Conservation (phyloP, 441 rosid genomes). For the Euphorbia schlechtendalii region DNA sequence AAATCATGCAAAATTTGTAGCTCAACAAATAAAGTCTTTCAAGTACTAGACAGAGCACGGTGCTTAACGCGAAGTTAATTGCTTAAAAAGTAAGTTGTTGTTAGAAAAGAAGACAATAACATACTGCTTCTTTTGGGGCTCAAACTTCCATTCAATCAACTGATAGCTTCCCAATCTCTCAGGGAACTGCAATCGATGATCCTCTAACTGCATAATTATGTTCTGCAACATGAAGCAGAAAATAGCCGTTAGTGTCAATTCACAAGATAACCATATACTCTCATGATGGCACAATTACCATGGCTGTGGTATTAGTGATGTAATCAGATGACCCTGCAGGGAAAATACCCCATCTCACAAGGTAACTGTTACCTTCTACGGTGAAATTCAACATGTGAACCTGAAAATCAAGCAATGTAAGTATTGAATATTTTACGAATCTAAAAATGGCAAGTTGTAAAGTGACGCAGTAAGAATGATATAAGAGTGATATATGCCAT, state of each 20-base stretch:
- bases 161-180: slow-evolving; percentile 65
- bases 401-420: slow-evolving; percentile 27
- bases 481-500: neutral
- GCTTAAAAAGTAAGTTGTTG: too few relatives aligned
- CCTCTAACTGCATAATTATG: slow-evolving; percentile 61
- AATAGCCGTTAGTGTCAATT: neutral
- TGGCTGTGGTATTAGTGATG: slow-evolving; percentile 60
- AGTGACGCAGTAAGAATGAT: neutral
- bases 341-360: slow-evolving; percentile 49
- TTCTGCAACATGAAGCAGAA: slow-evolving; percentile 35
- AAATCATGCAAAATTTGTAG: too few relatives aligned
- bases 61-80: too few relatives aligned
- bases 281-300: too few relatives aligned
- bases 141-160: slow-evolving; percentile 69
- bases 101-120: too few relatives aligned
- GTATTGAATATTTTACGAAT: neutral
- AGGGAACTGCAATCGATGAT: slow-evolving; percentile 62
- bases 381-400: slow-evolving; percentile 55
- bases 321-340: slow-evolving; percentile 43
- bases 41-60: too few relatives aligned
- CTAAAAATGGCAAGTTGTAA: neutral
- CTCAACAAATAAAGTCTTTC: too few relatives aligned
- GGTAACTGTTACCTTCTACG: slow-evolving; percentile 44
- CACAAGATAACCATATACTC: too few relatives aligned
- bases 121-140: slow-evolving; percentile 54